Evolutionary conservation across 768 basidiomycete species (phyloP).

Genomic region (Mrakia hoshinonis): DNA sequence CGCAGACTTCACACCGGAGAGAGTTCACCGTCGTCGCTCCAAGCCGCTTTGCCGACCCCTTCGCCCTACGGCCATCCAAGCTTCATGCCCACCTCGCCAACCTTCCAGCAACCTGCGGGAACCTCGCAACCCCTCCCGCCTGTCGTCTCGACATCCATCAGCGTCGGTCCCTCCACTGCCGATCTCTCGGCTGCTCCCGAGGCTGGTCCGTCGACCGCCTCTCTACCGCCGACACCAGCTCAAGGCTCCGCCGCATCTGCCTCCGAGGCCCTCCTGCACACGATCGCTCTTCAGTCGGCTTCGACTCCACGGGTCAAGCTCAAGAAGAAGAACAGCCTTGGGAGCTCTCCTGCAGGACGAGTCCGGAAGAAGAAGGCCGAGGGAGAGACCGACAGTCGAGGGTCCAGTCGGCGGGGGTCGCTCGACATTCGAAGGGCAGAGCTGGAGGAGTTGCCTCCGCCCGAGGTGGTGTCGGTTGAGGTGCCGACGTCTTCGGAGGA

Average conservation of each 20-base stretch:
- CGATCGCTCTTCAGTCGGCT: neutral
- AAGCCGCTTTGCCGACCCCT: neutral
- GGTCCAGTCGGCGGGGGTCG: neutral
- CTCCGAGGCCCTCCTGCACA: neutral
- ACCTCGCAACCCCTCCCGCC: neutral
- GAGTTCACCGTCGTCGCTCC: no score
- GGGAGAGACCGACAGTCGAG: neutral
- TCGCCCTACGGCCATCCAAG: neutral
- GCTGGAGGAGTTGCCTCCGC: neutral
- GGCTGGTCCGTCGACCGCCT: neutral
- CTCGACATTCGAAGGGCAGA: neutral
- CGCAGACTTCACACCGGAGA: no score
- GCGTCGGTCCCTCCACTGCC: neutral
- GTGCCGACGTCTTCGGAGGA: no score
- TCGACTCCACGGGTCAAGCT: slow-evolving; percentile 2
- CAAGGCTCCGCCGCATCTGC: neutral
- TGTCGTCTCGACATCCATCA: neutral
- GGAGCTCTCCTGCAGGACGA: neutral
- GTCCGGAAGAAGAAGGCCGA: neutral
- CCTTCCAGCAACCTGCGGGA: neutral
- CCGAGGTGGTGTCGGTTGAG: neutral
- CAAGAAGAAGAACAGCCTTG: neutral
- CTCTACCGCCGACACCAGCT: neutral
- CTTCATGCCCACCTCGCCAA: neutral
- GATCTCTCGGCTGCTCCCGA: neutral